Evolutionary conservation across 1,139 yeast species (phyloP), one percentile per base, ranked within the genome.

Genomic region (Kazachstania sp.): DNA sequence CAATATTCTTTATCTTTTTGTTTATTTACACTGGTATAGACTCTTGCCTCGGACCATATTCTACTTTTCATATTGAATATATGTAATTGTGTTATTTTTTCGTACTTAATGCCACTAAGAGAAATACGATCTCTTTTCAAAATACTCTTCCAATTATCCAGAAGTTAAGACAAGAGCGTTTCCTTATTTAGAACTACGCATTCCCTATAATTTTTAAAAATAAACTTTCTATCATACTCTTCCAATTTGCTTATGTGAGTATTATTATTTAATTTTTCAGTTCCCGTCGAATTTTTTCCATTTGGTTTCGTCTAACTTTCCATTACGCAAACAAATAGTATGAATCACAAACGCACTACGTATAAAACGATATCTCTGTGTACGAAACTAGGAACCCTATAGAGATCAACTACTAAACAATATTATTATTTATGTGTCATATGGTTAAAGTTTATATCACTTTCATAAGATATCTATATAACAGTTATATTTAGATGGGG

Each of bases 1-100:
- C 97, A 92, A 71, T 92, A 92, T 54, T 85, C 86, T 51, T 77
- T 73, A 45, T 95, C 95, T 66, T 86, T 80, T 51, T 72, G 73
- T 56, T 78, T 79, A 66, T 88, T 88, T 52, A 80, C 95, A 66
- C 90, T 88, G 28, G 95, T 83, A 63, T 88, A 92, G 31, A 88
- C 95, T 54, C 87, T 73, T n/a, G 96, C 81, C 45, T 84, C 82
- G 18, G 95, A 86, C 60, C 63, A 62, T 34, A 60, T 56, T 51
- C 60, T 57, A 50, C 63, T 54, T 51, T 58, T 57, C 66, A 62
- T 59, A 11, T 9, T 31, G 6, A 20, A 32, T 32, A n/a, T 32
- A 15, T 32, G 15, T 32, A 32, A 32, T 7, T 32, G 15, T 15
- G 15, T 32, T 15, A 15, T 15, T 6, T 5, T 15, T 32, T 18